Conservation (phyloP, 2,329 filamentous ascomycete genomes). For the Nigrospora sphaerica region DNA sequence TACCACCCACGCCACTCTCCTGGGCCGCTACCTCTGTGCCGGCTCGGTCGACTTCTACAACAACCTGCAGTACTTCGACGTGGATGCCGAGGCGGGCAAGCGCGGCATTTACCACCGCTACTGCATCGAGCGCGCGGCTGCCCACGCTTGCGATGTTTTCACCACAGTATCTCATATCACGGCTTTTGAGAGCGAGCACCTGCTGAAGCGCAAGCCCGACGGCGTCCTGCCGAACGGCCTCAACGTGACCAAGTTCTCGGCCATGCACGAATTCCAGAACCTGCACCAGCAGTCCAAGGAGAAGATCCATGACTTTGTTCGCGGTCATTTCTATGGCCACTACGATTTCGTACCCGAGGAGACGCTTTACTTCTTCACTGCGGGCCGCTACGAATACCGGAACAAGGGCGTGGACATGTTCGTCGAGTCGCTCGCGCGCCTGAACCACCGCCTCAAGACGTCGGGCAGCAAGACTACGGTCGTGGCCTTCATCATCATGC, state of each 20-base stretch:
- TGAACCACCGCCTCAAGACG: constrained; percentile 88
- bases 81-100: constrained; percentile 93
- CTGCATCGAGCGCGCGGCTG: constrained; percentile 91
- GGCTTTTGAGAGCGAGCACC: constrained; percentile 93
- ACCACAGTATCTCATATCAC: constrained; percentile 99
- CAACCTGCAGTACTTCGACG: constrained; percentile 94
- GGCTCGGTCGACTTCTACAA: constrained; percentile 99
- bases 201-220: constrained; percentile 95
- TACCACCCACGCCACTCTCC: constrained; percentile 91
- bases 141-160: constrained; percentile 92
- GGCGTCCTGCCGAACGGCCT: constrained; percentile 93
- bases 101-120: constrained; percentile 98
- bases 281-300: constrained; percentile 93
- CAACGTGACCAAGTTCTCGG: constrained; percentile 97
- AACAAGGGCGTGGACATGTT: constrained; percentile 99
- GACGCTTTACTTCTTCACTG: constrained; percentile 95
- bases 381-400: constrained; percentile 92
- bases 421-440: constrained; percentile 86
- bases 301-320: constrained; percentile 97
- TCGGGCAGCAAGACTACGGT: constrained; percentile 85
- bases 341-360: constrained; percentile 96
- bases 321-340: constrained; percentile 96
- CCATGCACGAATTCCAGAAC: constrained; percentile 98
- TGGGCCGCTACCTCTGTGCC: constrained; percentile 93
- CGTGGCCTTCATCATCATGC: constrained; percentile 98